Evolutionary conservation across 805 yeast genomes (phyloP).

Genomic region (Komagataella mondaviorum): DNA sequence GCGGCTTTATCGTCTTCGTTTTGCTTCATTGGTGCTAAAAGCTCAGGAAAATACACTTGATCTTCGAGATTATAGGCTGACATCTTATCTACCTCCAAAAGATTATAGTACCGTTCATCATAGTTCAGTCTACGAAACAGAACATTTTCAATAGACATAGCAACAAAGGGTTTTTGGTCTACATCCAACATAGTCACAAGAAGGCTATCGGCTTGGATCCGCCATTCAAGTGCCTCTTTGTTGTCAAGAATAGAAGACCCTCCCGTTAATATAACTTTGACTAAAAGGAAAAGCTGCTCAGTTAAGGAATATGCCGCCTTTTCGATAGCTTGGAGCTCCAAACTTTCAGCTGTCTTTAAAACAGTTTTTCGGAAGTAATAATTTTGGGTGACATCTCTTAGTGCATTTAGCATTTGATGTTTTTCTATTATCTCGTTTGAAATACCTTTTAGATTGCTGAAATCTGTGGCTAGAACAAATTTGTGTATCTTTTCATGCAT

Average conservation of each 20-base stretch:
- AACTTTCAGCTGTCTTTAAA: conserved; percentile 20
- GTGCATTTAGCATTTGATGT: conserved; percentile 30
- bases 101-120: conserved; percentile 51
- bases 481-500: conserved; percentile 50
- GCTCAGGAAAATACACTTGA: conserved; percentile 51
- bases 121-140: conserved; percentile 48
- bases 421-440: conserved; percentile 30
- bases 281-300: conserved; percentile 26
- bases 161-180: conserved; percentile 49
- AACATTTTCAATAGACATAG: conserved; percentile 50
- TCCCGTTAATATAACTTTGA: conserved; percentile 21
- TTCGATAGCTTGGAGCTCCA: conserved; percentile 14
- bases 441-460: conserved; percentile 42
- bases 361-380: conserved; percentile 33
- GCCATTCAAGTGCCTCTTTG: conserved; percentile 37
- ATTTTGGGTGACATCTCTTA: conserved; percentile 29
- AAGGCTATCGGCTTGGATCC: conserved; percentile 54
- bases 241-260: conserved; percentile 2
- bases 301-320: conserved; percentile 12
- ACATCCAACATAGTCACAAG: conserved; percentile 58
- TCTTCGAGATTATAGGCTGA: conserved; percentile 56
- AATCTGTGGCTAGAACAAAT: conserved; percentile 56
- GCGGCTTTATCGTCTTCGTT: conserved; percentile 14
- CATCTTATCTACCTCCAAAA: conserved; percentile 42
- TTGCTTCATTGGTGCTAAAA: conserved; percentile 20